Evolutionary conservation across 257 asterid species (phyloP).

Genomic region (Capsicum pubescens): DNA sequence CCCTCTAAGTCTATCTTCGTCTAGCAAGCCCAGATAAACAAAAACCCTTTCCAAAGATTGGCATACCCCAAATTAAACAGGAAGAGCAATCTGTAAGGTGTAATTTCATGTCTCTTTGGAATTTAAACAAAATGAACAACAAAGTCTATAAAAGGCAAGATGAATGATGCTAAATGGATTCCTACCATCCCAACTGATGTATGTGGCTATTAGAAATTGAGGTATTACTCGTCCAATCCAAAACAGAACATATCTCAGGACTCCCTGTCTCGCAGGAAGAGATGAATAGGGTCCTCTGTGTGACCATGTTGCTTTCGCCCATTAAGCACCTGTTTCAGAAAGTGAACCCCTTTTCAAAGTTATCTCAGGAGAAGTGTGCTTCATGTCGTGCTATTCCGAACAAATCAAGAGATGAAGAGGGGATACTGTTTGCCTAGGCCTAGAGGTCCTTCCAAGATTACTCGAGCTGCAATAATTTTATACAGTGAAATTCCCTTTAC

Average conservation of each 20-base stretch:
- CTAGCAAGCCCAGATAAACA: neutral
- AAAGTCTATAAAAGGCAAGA: neutral
- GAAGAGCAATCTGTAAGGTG: neutral
- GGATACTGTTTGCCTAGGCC: neutral
- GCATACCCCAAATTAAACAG: conserved; percentile 1
- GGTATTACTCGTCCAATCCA: neutral
- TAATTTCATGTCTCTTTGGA: neutral
- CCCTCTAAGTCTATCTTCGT: neutral
- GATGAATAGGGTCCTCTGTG: neutral
- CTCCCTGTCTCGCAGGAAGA: neutral
- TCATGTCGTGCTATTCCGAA: neutral
- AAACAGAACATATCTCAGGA: conserved; percentile 8
- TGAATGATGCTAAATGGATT: neutral
- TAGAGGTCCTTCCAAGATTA: conserved; percentile 10
- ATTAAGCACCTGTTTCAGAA: conserved; percentile 16
- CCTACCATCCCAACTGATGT: neutral
- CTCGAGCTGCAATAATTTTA: neutral
- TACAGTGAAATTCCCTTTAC: neutral
- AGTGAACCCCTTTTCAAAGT: neutral
- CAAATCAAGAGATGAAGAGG: neutral
- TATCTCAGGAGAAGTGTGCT: neutral
- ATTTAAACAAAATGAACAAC: neutral
- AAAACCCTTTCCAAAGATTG: neutral
- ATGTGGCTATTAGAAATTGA: neutral
- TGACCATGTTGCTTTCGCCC: neutral